Evolutionary conservation across 1,284 basidiomycete genomes (phyloP).

Genomic region (Puccinia triticina): DNA sequence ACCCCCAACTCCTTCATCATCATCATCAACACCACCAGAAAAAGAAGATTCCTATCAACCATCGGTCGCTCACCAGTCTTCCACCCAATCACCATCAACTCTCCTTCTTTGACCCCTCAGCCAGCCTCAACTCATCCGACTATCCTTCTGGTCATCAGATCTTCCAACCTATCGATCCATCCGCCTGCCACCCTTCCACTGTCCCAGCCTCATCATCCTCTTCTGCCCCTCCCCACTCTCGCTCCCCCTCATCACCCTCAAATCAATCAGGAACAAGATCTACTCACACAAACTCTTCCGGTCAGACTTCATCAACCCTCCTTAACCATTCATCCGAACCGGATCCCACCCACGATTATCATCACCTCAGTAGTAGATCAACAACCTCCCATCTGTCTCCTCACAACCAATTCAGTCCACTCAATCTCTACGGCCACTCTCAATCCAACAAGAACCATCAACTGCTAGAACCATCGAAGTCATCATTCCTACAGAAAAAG

Average conservation of each 20-base stretch:
- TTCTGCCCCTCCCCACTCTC: conserved; percentile 17
- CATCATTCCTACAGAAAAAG: conserved; percentile 54
- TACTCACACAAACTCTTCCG: conserved; percentile 43
- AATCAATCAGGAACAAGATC: conserved; percentile 15
- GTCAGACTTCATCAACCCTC: conserved; percentile 34
- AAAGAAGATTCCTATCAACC: conserved; percentile 6
- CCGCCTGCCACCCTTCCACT: background rate
- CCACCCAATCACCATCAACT: background rate
- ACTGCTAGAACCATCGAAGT: conserved; percentile 50
- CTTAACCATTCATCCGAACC: conserved; percentile 32
- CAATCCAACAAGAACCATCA: conserved; percentile 23
- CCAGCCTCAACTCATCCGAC: conserved; percentile 19
- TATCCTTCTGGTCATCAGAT: background rate
- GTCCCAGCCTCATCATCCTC: background rate
- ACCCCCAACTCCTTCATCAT: background rate
- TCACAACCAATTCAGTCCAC: conserved; percentile 39
- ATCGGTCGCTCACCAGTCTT: background rate
- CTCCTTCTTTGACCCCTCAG: conserved; percentile 33
- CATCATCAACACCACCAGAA: background rate
- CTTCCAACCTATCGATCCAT: conserved; percentile 3
- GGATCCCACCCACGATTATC: conserved; percentile 11
- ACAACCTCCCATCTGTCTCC: conserved; percentile 34
- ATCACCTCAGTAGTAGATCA: conserved; percentile 14
- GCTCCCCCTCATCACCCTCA: conserved; percentile 18
- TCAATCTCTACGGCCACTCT: conserved; percentile 45